These are phyloP conservation scores for Monosporozyma servazzii DNA, from an alignment of 805 yeast species.

Conservation along the genomic window DNA sequence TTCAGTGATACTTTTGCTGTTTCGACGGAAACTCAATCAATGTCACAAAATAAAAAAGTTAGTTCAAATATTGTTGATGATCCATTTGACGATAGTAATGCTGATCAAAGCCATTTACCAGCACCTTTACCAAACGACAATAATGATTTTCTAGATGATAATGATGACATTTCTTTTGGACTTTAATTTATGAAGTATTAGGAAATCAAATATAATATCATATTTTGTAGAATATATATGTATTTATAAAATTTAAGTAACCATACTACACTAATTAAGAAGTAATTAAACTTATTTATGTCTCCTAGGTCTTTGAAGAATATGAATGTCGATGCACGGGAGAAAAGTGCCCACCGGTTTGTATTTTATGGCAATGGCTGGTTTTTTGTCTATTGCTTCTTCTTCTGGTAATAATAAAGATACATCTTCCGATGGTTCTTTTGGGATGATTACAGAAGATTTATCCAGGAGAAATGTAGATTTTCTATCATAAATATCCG, in stretches of 20 bases:
- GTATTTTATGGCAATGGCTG: conserved; percentile 17
- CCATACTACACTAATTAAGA: not conserved
- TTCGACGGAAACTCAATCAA: not conserved
- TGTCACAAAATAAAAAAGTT: not conserved
- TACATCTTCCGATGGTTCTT: not conserved
- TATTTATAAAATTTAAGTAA: not conserved
- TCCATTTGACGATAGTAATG: conserved; percentile 10
- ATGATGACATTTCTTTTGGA: conserved; percentile 5
- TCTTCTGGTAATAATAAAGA: not conserved
- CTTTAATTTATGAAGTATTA: not conserved
- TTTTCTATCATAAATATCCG: conserved; percentile 6
- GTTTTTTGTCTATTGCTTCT: conserved; percentile 9
- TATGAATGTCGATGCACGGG: conserved; percentile 23
- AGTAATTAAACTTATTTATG: not conserved
- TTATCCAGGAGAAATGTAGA: conserved; percentile 5
- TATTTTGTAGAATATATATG: not conserved
- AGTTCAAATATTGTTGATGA: conserved; percentile 2
- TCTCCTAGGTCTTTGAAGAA: conserved; percentile 27
- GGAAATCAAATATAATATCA: no score
- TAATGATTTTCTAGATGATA: not conserved
- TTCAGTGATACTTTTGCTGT: conserved; percentile 13
- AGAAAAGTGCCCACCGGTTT: conserved; percentile 18
- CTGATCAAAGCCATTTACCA: not conserved
- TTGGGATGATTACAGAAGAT: not conserved
- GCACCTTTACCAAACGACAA: not conserved